A percentile compares a stretch with the other conserved stretches of the same genome.
Conservation (phyloP, 116 monocot genomes). For the Papilionanthe hybrid region DNA sequence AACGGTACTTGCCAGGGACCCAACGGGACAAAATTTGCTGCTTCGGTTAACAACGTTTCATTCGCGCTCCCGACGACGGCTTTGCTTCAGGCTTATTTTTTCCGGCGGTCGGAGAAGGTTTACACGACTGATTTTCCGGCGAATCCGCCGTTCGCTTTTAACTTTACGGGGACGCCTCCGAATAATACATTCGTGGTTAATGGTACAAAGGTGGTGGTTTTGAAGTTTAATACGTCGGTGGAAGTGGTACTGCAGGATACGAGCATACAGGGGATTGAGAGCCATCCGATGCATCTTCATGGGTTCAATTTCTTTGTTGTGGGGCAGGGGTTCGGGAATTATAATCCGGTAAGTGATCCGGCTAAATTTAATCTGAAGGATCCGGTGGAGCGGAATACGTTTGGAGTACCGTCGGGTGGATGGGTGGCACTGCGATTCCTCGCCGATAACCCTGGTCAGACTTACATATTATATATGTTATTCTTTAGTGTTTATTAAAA, state of each 20-base stretch:
- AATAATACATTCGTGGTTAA: neutral
- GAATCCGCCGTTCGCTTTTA: slow-evolving; percentile 22
- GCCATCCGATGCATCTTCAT: slow-evolving; percentile 73
- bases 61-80: slow-evolving; percentile 30
- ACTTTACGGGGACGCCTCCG: slow-evolving; percentile 28
- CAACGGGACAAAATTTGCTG: slow-evolving; percentile 21
- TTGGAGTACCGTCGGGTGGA: slow-evolving; percentile 40
- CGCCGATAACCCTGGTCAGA: slow-evolving; percentile 40
- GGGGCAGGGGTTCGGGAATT: slow-evolving; percentile 53
- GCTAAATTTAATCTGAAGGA: slow-evolving; percentile 42
- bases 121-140: slow-evolving; percentile 26
- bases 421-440: slow-evolving; percentile 52
- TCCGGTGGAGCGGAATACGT: slow-evolving; percentile 44
- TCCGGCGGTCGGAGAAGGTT: slow-evolving; percentile 1
- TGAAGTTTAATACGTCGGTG: slow-evolving; percentile 38
- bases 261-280: slow-evolving; percentile 29
- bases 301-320: slow-evolving; percentile 63
- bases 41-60: slow-evolving; percentile 63
- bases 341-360: slow-evolving; percentile 27
- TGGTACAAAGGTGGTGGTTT: slow-evolving; percentile 11
- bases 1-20: neutral
- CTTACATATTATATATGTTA: neutral
- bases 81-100: slow-evolving; percentile 44
- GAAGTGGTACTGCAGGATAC: slow-evolving; percentile 68
- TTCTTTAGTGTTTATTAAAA: neutral